These are phyloP conservation scores for Pseudognaphalium luteoalbum DNA, from an alignment of 129 eudicot genomes.

Conservation along the genomic window DNA sequence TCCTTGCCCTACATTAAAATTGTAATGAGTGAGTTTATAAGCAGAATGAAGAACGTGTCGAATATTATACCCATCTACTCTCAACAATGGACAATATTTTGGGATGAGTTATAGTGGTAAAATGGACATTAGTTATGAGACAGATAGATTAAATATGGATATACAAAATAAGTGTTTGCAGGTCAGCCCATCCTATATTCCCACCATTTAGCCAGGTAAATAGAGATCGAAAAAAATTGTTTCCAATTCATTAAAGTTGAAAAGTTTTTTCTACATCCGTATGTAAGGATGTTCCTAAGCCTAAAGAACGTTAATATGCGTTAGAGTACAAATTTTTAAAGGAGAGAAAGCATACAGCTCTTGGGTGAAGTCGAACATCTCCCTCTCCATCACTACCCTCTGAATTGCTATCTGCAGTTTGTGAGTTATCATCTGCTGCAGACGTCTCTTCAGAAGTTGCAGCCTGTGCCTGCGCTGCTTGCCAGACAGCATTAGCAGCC, in stretches of 20 bases:
- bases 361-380: slow-evolving; percentile 94
- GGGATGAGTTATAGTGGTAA: background rate
- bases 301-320: background rate
- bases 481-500: slow-evolving; percentile 95
- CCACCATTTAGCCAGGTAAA: background rate
- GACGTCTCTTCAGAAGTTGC: slow-evolving; percentile 60
- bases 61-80: background rate
- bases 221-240: too few relatives aligned
- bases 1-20: background rate
- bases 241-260: too few relatives aligned
- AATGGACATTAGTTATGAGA: background rate
- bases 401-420: slow-evolving; percentile 68
- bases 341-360: slow-evolving; percentile 70
- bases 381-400: slow-evolving; percentile 81
- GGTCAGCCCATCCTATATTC: background rate
- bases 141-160: background rate
- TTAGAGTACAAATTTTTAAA: background rate
- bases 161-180: background rate
- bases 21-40: background rate
- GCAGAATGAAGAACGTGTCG: background rate
- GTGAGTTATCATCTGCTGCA: slow-evolving; percentile 63
- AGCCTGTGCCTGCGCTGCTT: slow-evolving; percentile 86
- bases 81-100: background rate
- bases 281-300: background rate
- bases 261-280: background rate